Base-by-base conservation (phyloP, 768 basidiomycete genomes). In the Cyathus striatus region DNA sequence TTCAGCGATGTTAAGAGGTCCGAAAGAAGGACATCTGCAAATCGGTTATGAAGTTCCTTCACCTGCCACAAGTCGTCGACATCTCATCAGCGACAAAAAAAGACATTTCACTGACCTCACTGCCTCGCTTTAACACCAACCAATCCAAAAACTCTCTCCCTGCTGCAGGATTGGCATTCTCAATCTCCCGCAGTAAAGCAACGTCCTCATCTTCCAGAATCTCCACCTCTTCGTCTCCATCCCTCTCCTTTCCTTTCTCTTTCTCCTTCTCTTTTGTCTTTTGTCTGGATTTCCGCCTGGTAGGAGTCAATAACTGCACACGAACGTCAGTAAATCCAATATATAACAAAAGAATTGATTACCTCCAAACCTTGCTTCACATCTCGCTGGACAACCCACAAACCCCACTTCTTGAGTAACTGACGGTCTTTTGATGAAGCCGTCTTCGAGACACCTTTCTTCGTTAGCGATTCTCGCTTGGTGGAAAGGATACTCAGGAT, bases 131-230 rank as follows among this genome's bases (percentile, higher is more conserved):
- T 18, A 95, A 62, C 2, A 94, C 81, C 1, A 94, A 65, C 59
- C 90, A 80, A 55, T 95, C 92, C 3, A 96, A 67, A 57, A 82
- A 94, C 48, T 78, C 76, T 25, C 73, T 68, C 2, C 79, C 90
- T 16, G 84, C 86, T 5, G 59, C 63, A n/a, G 74, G 58, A 56
- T 75, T 79, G 13, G 79, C 75, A 10, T 70, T 65, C 20, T 72
- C 63, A 14, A 89, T 72, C 45, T 83, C 75, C 33, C 75, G 64
- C 25, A 87, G 59, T 42, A 84, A 58, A 0, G 61, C 55, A 3
- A 75, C 53, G 44, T 91, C 86, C 38, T 90, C 86, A 40, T 76
- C 76, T 2, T n/a, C n/a, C n/a, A n/a, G n/a, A n/a, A n/a, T n/a
- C n/a, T n/a, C n/a, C n/a, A n/a, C n/a, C n/a, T n/a, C n/a, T n/a